phyloP scores from a whole-genome alignment of 2,329 filamentous ascomycete genomes.

The Colletotrichum cuscutae region DNA sequence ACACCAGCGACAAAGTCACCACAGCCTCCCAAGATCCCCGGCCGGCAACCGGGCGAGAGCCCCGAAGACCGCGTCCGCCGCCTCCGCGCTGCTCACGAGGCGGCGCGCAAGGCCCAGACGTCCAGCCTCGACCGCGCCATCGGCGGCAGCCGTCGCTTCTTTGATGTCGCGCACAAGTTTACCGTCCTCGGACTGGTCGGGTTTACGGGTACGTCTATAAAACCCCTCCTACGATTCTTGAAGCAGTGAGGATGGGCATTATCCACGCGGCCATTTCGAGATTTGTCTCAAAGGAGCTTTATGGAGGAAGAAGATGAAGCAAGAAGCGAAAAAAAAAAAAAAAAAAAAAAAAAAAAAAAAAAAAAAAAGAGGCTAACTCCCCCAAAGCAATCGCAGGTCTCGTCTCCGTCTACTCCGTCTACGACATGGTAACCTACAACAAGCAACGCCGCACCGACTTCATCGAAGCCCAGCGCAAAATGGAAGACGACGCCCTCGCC shows the following conservation, averaged over 20 bases:
- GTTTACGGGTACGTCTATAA: conserved; percentile 61
- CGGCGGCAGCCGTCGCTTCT: conserved; percentile 57
- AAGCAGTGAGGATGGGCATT: no score
- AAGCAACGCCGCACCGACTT: conserved; percentile 69
- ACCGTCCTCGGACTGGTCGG: conserved; percentile 65
- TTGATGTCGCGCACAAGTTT: conserved; percentile 66
- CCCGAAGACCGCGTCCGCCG: conserved; percentile 76
- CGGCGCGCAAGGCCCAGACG: conserved; percentile 69
- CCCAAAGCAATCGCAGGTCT: conserved; percentile 63
- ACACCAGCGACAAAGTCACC: conserved; percentile 35
- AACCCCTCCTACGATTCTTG: background rate
- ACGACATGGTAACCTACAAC: conserved; percentile 71
- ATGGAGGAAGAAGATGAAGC: background rate
- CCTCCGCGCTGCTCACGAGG: conserved; percentile 73
- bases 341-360: background rate
- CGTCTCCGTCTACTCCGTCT: conserved; percentile 67
- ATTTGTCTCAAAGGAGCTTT: no score
- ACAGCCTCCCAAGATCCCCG: conserved; percentile 22
- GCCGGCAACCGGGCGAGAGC: conserved; percentile 62
- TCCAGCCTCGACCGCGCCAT: conserved; percentile 64
- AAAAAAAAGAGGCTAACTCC: background rate
- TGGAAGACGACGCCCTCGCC: conserved; percentile 65
- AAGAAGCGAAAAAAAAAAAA: background rate
- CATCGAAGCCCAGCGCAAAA: conserved; percentile 63
- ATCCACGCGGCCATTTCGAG: no score